These are phyloP conservation scores for Hypoxylon rubiginosum DNA, from an alignment of 2,329 filamentous ascomycete species.

Conservation along the genomic window DNA sequence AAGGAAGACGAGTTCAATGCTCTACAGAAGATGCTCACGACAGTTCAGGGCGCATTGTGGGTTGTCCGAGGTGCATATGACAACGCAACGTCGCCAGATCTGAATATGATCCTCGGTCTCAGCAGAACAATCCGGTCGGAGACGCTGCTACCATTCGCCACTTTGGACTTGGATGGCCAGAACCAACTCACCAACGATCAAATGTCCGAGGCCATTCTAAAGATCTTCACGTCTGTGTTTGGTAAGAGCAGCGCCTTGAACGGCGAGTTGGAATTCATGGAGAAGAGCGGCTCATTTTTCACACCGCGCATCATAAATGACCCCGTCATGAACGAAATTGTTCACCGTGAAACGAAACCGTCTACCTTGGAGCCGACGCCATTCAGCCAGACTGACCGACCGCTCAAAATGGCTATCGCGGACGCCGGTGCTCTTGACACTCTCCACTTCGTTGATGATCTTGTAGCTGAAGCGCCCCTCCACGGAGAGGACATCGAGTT, in stretches of 20 bases:
- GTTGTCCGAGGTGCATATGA: conserved; percentile 53
- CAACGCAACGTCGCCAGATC: conserved; percentile 50
- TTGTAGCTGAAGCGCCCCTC: conserved; percentile 48
- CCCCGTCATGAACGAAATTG: conserved; percentile 57
- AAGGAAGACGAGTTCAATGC: conserved; percentile 55
- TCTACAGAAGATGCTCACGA: conserved; percentile 49
- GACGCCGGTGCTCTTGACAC: conserved; percentile 50
- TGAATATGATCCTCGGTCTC: conserved; percentile 53
- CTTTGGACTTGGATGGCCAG: conserved; percentile 51
- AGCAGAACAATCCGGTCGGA: conserved; percentile 54
- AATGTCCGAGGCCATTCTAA: conserved; percentile 46
- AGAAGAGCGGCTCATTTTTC: conserved; percentile 56
- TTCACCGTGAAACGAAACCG: conserved; percentile 59
- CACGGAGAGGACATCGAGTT: conserved; percentile 53
- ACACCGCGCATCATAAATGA: conserved; percentile 58
- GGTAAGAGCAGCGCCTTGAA: conserved; percentile 49
- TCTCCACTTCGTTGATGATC: conserved; percentile 48
- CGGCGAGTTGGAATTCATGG: conserved; percentile 60
- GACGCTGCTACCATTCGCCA: conserved; percentile 52
- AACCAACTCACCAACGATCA: conserved; percentile 40
- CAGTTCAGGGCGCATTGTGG: conserved; percentile 54
- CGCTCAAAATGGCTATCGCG: conserved; percentile 47
- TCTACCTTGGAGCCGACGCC: conserved; percentile 54
- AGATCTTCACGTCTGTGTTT: conserved; percentile 56
- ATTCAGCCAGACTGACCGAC: conserved; percentile 53